A percentile compares a stretch with the other conserved stretches of the same genome.
Evolutionary conservation across 163 green algal genomes (phyloP).

Genomic region (Chloroidium sp.): DNA sequence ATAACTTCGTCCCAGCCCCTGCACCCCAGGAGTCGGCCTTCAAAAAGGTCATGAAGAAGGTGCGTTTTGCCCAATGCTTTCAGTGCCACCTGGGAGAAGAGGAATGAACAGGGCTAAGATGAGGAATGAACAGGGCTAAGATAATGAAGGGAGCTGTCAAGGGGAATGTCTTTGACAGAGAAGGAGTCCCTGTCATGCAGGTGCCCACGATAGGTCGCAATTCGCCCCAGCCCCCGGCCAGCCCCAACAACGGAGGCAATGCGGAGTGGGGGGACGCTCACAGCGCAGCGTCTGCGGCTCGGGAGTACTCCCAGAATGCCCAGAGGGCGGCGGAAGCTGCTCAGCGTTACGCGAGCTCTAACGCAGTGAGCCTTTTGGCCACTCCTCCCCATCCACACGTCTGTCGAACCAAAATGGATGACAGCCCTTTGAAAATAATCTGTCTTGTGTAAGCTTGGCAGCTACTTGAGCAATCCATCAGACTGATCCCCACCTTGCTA

Average conservation of each 20-base stretch:
- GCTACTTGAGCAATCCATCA: too few species aligned
- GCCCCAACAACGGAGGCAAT: not conserved
- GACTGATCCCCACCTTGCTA: too few species aligned
- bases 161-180: too few species aligned
- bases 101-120: not conserved
- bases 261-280: constrained; percentile 21
- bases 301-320: constrained; percentile 14
- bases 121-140: not conserved
- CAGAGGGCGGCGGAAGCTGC: constrained; percentile 17
- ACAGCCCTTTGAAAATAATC: too few species aligned
- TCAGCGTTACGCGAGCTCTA: constrained; percentile 14
- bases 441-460: too few species aligned
- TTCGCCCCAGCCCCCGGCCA: not conserved
- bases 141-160: not conserved
- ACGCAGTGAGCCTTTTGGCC: too few species aligned
- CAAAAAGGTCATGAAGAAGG: too few species aligned
- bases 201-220: not conserved
- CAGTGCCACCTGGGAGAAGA: not conserved
- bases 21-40: too few species aligned
- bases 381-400: not conserved
- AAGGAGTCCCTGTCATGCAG: too few species aligned
- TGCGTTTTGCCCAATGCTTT: not conserved
- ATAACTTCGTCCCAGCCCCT: too few species aligned
- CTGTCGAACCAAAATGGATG: too few species aligned
- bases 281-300: constrained; percentile 19